A percentile compares a stretch with the other conserved stretches of the same genome.
These are phyloP conservation scores for Lumnitzera racemosa DNA, from an alignment of 345 rosid genomes.

Conservation along the genomic window DNA sequence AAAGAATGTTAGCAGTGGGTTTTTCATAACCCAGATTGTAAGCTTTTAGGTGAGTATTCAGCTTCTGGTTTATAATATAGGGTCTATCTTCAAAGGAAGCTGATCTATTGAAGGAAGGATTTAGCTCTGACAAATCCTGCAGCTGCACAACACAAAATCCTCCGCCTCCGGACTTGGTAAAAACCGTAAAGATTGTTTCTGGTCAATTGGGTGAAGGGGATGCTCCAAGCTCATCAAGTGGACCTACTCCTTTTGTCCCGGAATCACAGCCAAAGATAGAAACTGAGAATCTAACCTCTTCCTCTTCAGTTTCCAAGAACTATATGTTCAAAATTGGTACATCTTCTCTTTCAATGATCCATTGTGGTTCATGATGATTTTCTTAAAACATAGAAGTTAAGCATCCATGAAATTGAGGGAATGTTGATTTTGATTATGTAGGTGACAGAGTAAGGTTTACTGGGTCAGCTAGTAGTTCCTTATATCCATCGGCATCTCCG, in stretches of 20 bases:
- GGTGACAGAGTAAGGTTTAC: slow-evolving; percentile 73
- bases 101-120: slow-evolving; percentile 63
- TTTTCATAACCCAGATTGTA: no score
- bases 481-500: slow-evolving; percentile 37
- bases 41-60: background rate
- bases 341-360: slow-evolving; percentile 2
- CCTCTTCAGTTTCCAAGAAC: slow-evolving; percentile 40
- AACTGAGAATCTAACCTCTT: slow-evolving; percentile 37
- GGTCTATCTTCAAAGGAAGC: slow-evolving; percentile 77
- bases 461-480: slow-evolving; percentile 35
- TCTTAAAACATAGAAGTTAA: background rate
- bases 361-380: background rate
- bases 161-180: slow-evolving; percentile 32
- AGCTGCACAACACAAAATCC: slow-evolving; percentile 37
- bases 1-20: no score
- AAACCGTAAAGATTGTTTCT: slow-evolving; percentile 22
- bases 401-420: slow-evolving; percentile 15
- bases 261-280: slow-evolving; percentile 61
- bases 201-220: slow-evolving; percentile 45
- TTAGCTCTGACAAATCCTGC: slow-evolving; percentile 46
- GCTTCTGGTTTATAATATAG: slow-evolving; percentile 21
- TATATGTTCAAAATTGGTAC: slow-evolving; percentile 62
- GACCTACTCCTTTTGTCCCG: slow-evolving; percentile 34
- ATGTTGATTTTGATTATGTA: slow-evolving; percentile 27
- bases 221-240: slow-evolving; percentile 40